Base-by-base conservation (phyloP, 2,329 filamentous ascomycete species). In the Cladosporium sp. region DNA sequence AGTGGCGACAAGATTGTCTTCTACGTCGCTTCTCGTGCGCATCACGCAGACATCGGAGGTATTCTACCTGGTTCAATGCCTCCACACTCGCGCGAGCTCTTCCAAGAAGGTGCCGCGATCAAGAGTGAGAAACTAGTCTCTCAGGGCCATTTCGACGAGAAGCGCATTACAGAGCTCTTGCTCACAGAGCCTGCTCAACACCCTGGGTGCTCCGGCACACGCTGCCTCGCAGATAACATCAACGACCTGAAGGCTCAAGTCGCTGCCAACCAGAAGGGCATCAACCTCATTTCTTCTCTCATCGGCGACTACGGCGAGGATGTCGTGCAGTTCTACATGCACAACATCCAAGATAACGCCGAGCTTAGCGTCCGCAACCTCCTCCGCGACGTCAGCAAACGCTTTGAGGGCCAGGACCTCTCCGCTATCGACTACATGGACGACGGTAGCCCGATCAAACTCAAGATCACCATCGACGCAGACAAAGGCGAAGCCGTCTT, bases 181-280 rank as follows among this genome's bases (percentile, higher is more conserved):
- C 87, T 91, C 64, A 83, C 87, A 15, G 90, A 93, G 69, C 92
- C 92, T 0, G 90, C 90, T 0, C 83, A 89, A 71, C 88, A 91
- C 70, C 87, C 88, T 0, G 92, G 90, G 1, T 95, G 91, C 79
- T 89, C 86, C 64, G 92, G 92, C 2, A 93, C 92, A 0, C 83
- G 92, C 52, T 92, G 91, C 74, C 82, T 96, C 1, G 88, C 86
- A 11, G 92, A 96, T 77, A 96, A 96, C 74, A 83, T 96, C 70
- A 93, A 92, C 62, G 92, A 96, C 75, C 83, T 96, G 49, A 93
- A 93, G 77, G 92, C 92, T 0, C 92, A 96, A 75, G 89, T 95
- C 14, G 92, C 92, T 0, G 92, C 92, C 14, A 96, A 96, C 73
- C 90, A 92, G 72, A 93, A 93, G 71, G 92, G 92, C 10, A 94